Base-by-base conservation (phyloP, 352 stramenopile species). In the Sclerospora graminicola region DNA sequence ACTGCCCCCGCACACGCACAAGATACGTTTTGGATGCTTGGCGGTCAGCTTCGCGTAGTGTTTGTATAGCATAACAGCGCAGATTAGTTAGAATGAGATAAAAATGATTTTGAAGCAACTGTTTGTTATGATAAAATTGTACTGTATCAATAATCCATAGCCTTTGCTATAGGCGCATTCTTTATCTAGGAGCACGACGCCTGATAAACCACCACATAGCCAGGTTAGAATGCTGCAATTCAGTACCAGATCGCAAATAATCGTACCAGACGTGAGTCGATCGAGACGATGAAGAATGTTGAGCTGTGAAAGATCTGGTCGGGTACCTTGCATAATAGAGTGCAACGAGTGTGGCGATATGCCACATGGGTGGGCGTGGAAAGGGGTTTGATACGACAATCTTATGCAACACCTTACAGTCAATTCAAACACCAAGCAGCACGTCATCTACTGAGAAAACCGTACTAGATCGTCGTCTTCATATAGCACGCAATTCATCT, bases 341-440 rank as follows among this genome's bases (percentile, higher is more conserved):
- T 88, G 71, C 42, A 99, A 70, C 19, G 91, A 94, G 61, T 98
- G 53, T 95, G 79, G 27, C 95, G 82, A 59, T 97, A 98, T 10
- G 88, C 82, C 32, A 94, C 95, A 54, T 99, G 91, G 11, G 96
- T 96, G 1, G 94, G 80, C 32, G 98, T 86, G 24, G 86, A 96
- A 36, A 89, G 69, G 94, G 94, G 57, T 97, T 95, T 57, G 46
- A 78, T 16, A 94, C 82, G 4, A 89, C 82, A 19, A 94, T 54
- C 81, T 93, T 35, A 32, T n/a, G 10, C 10, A 32, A 3, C 10
- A 45, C 29, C 8, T 10, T 10, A 47, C 8, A 44, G 8, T 39
- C 8, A 44, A 19, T 46, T n/a, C n/a, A n/a, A n/a, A n/a, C n/a
- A n/a, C n/a, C n/a, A n/a, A n/a, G n/a, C n/a, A n/a, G n/a, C n/a